Conservation (phyloP, 139 green algal genomes). For the Chlamydomonas sp. region DNA sequence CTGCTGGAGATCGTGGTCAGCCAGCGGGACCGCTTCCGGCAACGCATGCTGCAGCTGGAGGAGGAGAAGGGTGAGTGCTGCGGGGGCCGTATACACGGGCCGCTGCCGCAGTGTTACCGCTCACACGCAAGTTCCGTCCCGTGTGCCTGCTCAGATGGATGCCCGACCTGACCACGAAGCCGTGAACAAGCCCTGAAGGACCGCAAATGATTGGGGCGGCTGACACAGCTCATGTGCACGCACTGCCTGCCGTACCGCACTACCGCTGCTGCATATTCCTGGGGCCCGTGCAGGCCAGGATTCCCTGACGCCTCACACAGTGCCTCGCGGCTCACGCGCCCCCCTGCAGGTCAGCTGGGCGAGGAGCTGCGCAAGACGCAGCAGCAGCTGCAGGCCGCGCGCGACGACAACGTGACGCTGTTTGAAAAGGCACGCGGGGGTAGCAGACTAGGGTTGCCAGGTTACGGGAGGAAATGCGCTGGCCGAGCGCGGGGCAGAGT, state of each 20-base stretch:
- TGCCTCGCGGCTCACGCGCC: too few relatives aligned
- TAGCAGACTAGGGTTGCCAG: background rate
- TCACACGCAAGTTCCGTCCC: background rate
- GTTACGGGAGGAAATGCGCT: background rate
- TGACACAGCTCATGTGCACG: too few relatives aligned
- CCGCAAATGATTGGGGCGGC: too few relatives aligned
- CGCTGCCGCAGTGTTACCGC: background rate
- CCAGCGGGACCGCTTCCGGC: constrained; percentile 64
- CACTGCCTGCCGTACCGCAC: too few relatives aligned
- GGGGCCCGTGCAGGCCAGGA: too few relatives aligned
- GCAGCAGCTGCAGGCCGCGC: constrained; percentile 37
- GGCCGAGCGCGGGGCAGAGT: background rate
- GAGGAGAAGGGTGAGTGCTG: constrained; percentile 49
- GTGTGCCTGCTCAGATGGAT: too few relatives aligned
- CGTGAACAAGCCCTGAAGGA: too few relatives aligned
- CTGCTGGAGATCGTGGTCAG: constrained; percentile 61
- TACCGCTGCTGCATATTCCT: too few relatives aligned
- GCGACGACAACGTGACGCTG: constrained; percentile 58
- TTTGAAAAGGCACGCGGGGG: constrained; percentile 56
- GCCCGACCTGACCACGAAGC: too few relatives aligned
- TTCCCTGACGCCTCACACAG: too few relatives aligned
- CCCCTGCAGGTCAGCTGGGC: constrained; percentile 11
- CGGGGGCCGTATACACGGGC: background rate
- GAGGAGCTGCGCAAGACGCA: constrained; percentile 32
- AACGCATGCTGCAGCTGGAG: constrained; percentile 45